A percentile compares a stretch with the other conserved stretches of the same genome.
Evolutionary conservation across 192 early-diverging fungal species (phyloP).

Genomic region (Coemansia sp.): DNA sequence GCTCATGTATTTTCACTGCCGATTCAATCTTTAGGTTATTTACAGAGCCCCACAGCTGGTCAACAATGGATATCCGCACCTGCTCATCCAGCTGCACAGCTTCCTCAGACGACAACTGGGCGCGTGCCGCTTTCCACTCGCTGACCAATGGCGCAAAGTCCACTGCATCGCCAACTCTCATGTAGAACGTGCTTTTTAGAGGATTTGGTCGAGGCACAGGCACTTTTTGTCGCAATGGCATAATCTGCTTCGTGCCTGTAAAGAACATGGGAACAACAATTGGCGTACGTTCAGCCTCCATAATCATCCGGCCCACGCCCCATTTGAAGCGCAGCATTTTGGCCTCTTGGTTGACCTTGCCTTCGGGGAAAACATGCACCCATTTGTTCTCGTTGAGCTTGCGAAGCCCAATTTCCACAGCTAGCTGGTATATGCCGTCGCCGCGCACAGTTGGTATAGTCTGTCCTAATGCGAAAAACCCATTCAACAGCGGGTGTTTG

Average conservation of each 20-base stretch:
- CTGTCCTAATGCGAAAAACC: conserved; percentile 77
- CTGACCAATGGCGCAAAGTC: conserved; percentile 64
- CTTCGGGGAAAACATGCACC: conserved; percentile 92
- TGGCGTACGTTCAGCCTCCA: conserved; percentile 72
- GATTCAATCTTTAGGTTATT: conserved; percentile 21
- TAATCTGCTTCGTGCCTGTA: conserved; percentile 62
- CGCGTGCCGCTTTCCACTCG: conserved; percentile 48
- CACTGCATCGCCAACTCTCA: conserved; percentile 74
- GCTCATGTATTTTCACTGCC: neutral
- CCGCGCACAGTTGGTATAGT: conserved; percentile 83
- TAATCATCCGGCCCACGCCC: conserved; percentile 83
- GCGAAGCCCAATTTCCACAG: conserved; percentile 74
- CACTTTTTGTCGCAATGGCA: conserved; percentile 55
- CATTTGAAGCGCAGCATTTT: conserved; percentile 66
- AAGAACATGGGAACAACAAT: conserved; percentile 75
- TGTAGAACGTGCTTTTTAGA: conserved; percentile 55
- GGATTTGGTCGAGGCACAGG: conserved; percentile 52
- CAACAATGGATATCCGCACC: conserved; percentile 32
- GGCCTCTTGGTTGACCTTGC: conserved; percentile 62
- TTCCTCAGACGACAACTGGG: conserved; percentile 19
- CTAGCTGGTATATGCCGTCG: conserved; percentile 81
- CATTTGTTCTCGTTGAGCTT: conserved; percentile 68
- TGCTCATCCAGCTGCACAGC: conserved; percentile 27
- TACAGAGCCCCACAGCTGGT: conserved; percentile 28
- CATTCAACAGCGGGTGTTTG: conserved; percentile 57